Conservation (phyloP, 2,329 filamentous ascomycete genomes). For the Penicillium sp. region DNA sequence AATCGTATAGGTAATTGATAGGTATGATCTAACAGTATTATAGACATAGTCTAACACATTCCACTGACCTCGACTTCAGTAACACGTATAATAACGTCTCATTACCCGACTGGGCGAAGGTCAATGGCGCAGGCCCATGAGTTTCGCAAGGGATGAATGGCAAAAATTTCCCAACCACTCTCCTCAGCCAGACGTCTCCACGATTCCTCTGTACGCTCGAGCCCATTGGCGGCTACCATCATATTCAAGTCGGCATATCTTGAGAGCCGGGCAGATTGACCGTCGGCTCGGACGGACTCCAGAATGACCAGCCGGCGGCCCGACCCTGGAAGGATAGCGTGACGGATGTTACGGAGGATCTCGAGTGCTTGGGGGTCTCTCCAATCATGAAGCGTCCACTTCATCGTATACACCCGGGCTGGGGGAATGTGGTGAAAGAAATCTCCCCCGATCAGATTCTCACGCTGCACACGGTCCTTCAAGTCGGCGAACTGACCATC, state of each 20-base stretch:
- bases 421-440: conserved; percentile 38
- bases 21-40: too few species aligned
- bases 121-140: too few species aligned
- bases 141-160: too few species aligned
- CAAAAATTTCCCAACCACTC: too few species aligned
- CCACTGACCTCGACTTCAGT: too few species aligned
- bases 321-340: conserved; percentile 23
- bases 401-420: conserved; percentile 36
- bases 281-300: conserved; percentile 31
- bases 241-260: conserved; percentile 45
- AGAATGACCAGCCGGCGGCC: background rate
- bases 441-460: conserved; percentile 38
- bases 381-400: conserved; percentile 48
- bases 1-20: too few species aligned
- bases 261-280: conserved; percentile 29
- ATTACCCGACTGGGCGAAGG: too few species aligned
- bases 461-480: conserved; percentile 23
- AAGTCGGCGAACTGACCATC: conserved; percentile 37
- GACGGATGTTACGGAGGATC: conserved; percentile 34
- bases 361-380: conserved; percentile 30
- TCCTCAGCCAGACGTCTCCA: too few species aligned
- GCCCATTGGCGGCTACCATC: conserved; percentile 39
- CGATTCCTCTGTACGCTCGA: conserved; percentile 27
- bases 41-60: too few species aligned
- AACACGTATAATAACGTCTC: too few species aligned